Evolutionary conservation across 805 yeast genomes (phyloP), one percentile per base, ranked within the genome.

Genomic region (Priceomyces melissophilus): DNA sequence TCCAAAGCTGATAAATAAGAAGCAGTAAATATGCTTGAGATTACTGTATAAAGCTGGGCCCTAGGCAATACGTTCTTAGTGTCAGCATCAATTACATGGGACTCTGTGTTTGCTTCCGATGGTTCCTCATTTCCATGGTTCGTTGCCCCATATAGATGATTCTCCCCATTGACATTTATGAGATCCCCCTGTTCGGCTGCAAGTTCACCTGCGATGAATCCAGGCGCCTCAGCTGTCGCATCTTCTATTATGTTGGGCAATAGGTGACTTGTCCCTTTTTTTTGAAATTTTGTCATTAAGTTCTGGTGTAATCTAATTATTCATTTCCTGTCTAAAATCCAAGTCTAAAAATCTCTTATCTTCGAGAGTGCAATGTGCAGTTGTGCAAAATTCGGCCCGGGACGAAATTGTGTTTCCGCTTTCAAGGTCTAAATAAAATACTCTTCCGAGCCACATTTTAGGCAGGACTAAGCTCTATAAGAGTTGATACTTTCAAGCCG

Each of bases 1-100:
- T 84, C 91, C 43, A 83, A 56, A 0, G 90, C 81, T 2, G 86
- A 79, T 30, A 84, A 63, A 49, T 78, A 82, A 0, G 78, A 46
- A 3, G 67, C 67, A 60, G 63, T 56, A 46, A 56, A 69, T 31
- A 67, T 49, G 15, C 64, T 56, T 3, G 57, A 48, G 7, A 67
- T 46, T 6, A 69, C 61, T 4, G 58, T 40, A 20, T 48, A 49
- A n/a, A 68, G 49, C 39, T 65, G 57, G 1, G 48, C 43, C 30
- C 48, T 54, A 2, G 72, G 69, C 32, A 65, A 50, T 1, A 66
- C 63, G 38, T 54, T 60, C 3, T 56, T 58, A 14, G 42, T 52
- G 20, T 51, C 40, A 23, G 3, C n/a, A 9, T 49, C 59, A 25
- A 44, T 45, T 7, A 11, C 16, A 20, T 38, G 32, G 8, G 30